Percentiles rank a stretch among this genome's conserved stretches.
phyloP scores from a whole-genome alignment of 257 asterid genomes.

The Handroanthus guayacan region DNA sequence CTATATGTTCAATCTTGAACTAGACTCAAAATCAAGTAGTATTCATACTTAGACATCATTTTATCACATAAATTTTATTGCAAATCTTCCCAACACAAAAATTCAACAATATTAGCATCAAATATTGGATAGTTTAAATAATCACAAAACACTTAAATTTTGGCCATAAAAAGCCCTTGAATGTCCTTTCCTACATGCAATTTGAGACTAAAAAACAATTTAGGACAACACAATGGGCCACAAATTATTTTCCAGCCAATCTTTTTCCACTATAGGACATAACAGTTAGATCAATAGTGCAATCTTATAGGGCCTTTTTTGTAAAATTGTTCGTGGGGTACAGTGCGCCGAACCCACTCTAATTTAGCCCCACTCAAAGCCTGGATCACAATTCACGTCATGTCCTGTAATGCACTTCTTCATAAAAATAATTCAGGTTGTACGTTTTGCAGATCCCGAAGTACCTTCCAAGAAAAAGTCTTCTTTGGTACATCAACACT shows the following conservation, averaged over 20 bases:
- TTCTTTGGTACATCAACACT: background rate
- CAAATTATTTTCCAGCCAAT: background rate
- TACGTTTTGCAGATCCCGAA: slow-evolving; percentile 18
- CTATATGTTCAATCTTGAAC: too few relatives aligned
- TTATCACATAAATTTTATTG: too few relatives aligned
- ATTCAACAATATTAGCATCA: too few relatives aligned
- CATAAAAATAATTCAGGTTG: background rate
- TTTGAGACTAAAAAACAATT: background rate
- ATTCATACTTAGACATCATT: too few relatives aligned
- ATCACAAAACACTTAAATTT: too few relatives aligned
- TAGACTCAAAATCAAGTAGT: too few relatives aligned
- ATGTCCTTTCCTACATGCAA: background rate
- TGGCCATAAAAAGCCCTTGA: too few relatives aligned
- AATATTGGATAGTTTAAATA: too few relatives aligned
- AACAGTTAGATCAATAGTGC: background rate
- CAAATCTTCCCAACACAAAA: too few relatives aligned
- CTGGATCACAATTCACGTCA: background rate
- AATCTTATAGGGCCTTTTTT: background rate
- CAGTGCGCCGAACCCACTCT: slow-evolving; percentile 11
- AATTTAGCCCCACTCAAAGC: background rate
- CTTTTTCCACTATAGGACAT: slow-evolving; percentile 10
- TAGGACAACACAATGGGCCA: slow-evolving; percentile 22
- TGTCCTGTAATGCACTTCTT: background rate
- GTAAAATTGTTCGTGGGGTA: background rate
- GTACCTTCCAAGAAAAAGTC: background rate